These are phyloP conservation scores for Medicago truncatula DNA, from an alignment of 306 rosid species.

Conservation along the genomic window DNA sequence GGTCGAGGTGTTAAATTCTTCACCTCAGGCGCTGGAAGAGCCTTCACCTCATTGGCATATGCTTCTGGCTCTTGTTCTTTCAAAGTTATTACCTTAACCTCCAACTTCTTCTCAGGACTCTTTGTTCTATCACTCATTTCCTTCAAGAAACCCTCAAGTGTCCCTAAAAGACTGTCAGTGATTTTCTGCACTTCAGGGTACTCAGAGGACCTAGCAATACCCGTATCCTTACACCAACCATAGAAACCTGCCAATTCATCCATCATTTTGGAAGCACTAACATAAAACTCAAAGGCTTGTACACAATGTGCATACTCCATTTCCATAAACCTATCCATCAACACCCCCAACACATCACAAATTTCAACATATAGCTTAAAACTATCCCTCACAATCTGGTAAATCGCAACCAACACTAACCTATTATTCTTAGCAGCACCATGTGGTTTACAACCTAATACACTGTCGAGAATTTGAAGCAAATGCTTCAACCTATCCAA, in stretches of 20 bases:
- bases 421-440: constrained; percentile 73
- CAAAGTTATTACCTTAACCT: constrained; percentile 44
- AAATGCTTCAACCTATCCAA: constrained; percentile 66
- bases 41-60: constrained; percentile 64
- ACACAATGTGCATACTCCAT: constrained; percentile 76
- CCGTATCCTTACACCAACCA: constrained; percentile 79
- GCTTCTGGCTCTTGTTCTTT: constrained; percentile 45
- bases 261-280: constrained; percentile 63
- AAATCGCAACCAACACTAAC: constrained; percentile 68
- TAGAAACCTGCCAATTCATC: constrained; percentile 76
- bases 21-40: constrained; percentile 69
- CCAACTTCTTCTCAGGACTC: constrained; percentile 57
- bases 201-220: constrained; percentile 79
- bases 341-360: constrained; percentile 73
- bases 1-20: constrained; percentile 53
- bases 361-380: constrained; percentile 62
- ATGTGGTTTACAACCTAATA: constrained; percentile 70
- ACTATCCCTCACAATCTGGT: constrained; percentile 77
- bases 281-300: constrained; percentile 71
- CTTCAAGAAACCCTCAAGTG: constrained; percentile 75
- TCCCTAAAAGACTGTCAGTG: constrained; percentile 65
- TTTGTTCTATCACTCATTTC: constrained; percentile 55
- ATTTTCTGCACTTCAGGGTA: constrained; percentile 80
- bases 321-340: constrained; percentile 75
- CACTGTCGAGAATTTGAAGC: constrained; percentile 66